Percentiles rank a stretch among this genome's conserved stretches.
phyloP scores from a whole-genome alignment of 768 basidiomycete species.

The Mycena pura region DNA sequence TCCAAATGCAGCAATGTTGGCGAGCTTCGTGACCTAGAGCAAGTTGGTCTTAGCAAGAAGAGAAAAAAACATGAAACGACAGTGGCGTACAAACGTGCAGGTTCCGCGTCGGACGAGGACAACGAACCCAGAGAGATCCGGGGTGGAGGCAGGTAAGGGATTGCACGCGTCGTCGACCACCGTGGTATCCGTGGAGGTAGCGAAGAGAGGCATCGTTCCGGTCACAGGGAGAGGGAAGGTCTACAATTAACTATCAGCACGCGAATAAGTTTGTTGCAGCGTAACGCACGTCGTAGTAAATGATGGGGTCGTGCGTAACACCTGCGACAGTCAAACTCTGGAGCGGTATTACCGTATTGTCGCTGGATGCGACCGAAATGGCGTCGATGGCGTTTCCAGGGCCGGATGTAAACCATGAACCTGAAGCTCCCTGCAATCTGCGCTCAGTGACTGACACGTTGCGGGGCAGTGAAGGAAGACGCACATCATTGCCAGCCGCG shows the following conservation, averaged over 20 bases:
- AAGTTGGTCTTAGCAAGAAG: background rate
- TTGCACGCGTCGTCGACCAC: constrained; percentile 65
- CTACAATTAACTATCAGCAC: background rate
- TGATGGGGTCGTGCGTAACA: constrained; percentile 53
- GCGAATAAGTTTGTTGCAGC: no score
- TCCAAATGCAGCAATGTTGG: constrained; percentile 61
- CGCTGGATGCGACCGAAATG: constrained; percentile 62
- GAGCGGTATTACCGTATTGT: constrained; percentile 64
- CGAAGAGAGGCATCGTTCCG: constrained; percentile 59
- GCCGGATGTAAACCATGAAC: constrained; percentile 66
- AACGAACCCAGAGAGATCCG: constrained; percentile 60
- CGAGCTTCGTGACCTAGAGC: constrained; percentile 53
- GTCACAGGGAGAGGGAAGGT: constrained; percentile 53
- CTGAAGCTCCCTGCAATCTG: constrained; percentile 50
- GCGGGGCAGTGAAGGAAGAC: background rate
- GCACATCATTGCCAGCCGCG: constrained; percentile 62
- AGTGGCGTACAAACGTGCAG: constrained; percentile 55
- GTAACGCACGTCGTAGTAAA: constrained; percentile 51
- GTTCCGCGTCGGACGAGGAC: constrained; percentile 65
- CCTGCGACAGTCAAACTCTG: constrained; percentile 62
- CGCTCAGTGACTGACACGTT: background rate
- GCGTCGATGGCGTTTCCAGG: constrained; percentile 61
- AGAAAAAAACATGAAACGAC: background rate
- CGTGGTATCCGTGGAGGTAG: constrained; percentile 62
- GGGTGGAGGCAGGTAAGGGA: constrained; percentile 56